phyloP scores from a whole-genome alignment of 345 rosid species.

The Acer negundo region DNA sequence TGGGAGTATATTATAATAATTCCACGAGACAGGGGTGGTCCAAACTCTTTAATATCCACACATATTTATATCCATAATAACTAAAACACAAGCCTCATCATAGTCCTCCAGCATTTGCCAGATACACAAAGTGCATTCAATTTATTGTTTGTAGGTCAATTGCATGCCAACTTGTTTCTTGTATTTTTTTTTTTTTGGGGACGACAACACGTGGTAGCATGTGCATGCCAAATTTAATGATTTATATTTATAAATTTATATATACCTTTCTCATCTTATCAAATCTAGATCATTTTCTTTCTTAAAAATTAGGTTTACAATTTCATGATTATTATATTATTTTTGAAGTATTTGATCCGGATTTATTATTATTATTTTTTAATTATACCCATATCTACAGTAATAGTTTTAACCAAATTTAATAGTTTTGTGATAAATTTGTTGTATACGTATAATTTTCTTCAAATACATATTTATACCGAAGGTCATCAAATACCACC shows the following conservation, averaged over 20 bases:
- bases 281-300: not conserved
- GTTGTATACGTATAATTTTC: no score
- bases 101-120: not conserved
- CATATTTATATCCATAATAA: not conserved
- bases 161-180: not conserved
- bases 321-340: no score
- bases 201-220: slow-evolving; percentile 17
- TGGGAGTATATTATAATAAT: not conserved
- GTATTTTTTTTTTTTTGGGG: not conserved
- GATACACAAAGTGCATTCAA: not conserved
- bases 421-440: no score
- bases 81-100: not conserved
- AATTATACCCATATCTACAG: no score
- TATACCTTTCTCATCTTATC: not conserved
- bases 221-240: not conserved
- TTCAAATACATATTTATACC: no score
- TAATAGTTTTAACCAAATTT: no score
- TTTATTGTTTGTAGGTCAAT: slow-evolving; percentile 3
- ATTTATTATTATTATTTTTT: no score
- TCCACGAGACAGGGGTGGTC: slow-evolving; percentile 3
- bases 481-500: not conserved
- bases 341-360: no score
- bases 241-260: no score
- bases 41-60: not conserved
- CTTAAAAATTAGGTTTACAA: no score